These are phyloP conservation scores for Darksidea phi DNA, from an alignment of 495 filamentous ascomycete species.

Conservation along the genomic window DNA sequence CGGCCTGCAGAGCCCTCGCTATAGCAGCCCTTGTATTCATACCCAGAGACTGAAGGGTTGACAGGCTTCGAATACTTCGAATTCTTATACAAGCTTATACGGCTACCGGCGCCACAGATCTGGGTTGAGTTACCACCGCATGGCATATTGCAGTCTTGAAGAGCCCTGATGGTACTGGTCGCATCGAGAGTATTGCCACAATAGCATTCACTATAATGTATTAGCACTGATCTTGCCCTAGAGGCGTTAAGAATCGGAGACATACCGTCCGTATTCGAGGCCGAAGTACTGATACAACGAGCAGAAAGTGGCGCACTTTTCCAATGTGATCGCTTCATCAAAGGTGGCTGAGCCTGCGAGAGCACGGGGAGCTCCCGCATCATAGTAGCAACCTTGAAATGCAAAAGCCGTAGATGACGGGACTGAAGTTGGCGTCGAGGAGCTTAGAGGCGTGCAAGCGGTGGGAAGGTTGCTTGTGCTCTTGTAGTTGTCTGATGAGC, in stretches of 20 bases:
- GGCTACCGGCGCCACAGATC: slow-evolving; percentile 34
- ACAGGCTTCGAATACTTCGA: slow-evolving; percentile 9
- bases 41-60: slow-evolving; percentile 15
- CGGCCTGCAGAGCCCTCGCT: slow-evolving; percentile 19
- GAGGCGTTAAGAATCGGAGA: too few species aligned
- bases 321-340: slow-evolving; percentile 26
- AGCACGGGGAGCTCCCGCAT: slow-evolving; percentile 16
- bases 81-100: slow-evolving; percentile 32
- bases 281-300: slow-evolving; percentile 24
- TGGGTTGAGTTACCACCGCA: slow-evolving; percentile 34
- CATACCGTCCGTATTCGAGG: slow-evolving; percentile 29
- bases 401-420: slow-evolving; percentile 24
- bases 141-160: slow-evolving; percentile 44
- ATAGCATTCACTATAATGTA: slow-evolving; percentile 36
- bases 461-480: slow-evolving; percentile 38
- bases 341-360: slow-evolving; percentile 5
- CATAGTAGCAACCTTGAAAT: slow-evolving; percentile 33
- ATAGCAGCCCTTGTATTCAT: slow-evolving; percentile 33
- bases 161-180: slow-evolving; percentile 12
- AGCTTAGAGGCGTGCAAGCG: slow-evolving; percentile 34
- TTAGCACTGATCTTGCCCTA: too few species aligned
- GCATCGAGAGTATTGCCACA: slow-evolving; percentile 27
- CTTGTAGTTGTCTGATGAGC: slow-evolving; percentile 46
- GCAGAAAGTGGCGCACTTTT: slow-evolving; percentile 30
- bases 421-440: slow-evolving; percentile 37